Percentiles rank a stretch among this genome's conserved stretches.
phyloP scores from a whole-genome alignment of 352 stramenopile genomes.

The Pilasporangium apinafurcum region DNA sequence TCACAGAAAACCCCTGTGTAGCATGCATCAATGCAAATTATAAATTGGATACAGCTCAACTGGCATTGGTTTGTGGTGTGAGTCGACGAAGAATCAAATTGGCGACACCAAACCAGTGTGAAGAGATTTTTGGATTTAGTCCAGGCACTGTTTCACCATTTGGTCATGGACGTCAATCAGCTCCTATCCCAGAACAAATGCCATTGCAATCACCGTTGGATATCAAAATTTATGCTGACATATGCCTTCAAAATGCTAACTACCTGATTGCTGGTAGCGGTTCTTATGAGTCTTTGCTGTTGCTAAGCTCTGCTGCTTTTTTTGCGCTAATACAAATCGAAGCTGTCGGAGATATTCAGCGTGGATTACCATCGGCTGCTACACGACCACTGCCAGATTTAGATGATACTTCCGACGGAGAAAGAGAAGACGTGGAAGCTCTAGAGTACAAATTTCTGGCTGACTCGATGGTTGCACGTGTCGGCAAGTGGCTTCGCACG shows the following conservation, averaged over 20 bases:
- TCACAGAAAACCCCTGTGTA: conserved; percentile 41
- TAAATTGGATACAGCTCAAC: conserved; percentile 53
- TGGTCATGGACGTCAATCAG: conserved; percentile 14
- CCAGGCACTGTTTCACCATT: conserved; percentile 63
- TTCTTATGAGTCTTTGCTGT: conserved; percentile 32
- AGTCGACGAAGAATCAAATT: conserved; percentile 65
- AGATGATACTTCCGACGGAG: background rate
- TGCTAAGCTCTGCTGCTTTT: conserved; percentile 27
- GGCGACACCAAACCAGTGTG: conserved; percentile 49
- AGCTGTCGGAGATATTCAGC: conserved; percentile 27
- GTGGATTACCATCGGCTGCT: conserved; percentile 12
- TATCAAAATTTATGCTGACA: conserved; percentile 35
- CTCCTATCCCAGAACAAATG: background rate
- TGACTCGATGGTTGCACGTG: conserved; percentile 66
- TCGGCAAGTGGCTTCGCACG: conserved; percentile 71
- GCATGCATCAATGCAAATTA: conserved; percentile 48
- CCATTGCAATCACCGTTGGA: background rate
- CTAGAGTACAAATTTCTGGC: conserved; percentile 60
- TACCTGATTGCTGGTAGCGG: conserved; percentile 44
- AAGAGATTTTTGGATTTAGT: conserved; percentile 50
- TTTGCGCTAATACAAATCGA: conserved; percentile 33
- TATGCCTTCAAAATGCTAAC: conserved; percentile 19
- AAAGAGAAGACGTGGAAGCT: background rate
- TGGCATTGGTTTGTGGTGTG: conserved; percentile 40
- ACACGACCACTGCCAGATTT: background rate